These are phyloP conservation scores for Alternaria dauci DNA, from an alignment of 2,329 filamentous ascomycete species.

Conservation along the genomic window DNA sequence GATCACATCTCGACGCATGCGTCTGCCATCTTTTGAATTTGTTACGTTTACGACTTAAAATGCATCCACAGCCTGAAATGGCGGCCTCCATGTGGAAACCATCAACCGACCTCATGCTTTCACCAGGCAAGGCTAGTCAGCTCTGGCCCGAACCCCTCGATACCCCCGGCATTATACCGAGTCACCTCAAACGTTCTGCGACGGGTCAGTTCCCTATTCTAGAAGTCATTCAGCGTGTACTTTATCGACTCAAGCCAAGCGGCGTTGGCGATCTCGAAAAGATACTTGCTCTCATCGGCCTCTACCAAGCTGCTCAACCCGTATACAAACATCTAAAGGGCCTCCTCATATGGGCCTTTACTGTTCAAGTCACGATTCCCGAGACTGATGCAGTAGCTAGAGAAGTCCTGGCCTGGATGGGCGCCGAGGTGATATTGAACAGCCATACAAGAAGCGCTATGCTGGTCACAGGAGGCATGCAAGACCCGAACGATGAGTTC, in stretches of 20 bases:
- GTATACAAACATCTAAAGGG: conserved; percentile 27
- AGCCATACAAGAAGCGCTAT: conserved; percentile 32
- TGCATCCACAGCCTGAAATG: neutral
- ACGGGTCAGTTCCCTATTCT: conserved; percentile 32
- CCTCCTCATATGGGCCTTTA: conserved; percentile 29
- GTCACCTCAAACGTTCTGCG: conserved; percentile 31
- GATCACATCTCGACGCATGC: neutral
- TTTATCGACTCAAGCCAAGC: conserved; percentile 31
- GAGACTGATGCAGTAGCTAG: conserved; percentile 36
- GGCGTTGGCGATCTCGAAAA: conserved; percentile 31
- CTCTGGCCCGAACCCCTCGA: conserved; percentile 38
- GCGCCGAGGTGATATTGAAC: conserved; percentile 34
- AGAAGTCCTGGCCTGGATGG: conserved; percentile 41
- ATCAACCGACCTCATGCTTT: neutral
- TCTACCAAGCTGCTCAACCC: conserved; percentile 34
- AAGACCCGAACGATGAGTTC: conserved; percentile 13
- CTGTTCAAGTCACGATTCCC: conserved; percentile 33
- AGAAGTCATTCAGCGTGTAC: conserved; percentile 40
- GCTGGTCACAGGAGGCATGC: conserved; percentile 28
- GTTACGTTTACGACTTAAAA: neutral
- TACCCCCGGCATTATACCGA: conserved; percentile 36
- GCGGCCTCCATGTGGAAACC: neutral
- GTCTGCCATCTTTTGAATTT: neutral
- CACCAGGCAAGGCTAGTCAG: neutral
- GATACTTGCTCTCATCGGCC: conserved; percentile 32